phyloP scores from a whole-genome alignment of 1,139 yeast genomes.

The Taphrina pruni region DNA sequence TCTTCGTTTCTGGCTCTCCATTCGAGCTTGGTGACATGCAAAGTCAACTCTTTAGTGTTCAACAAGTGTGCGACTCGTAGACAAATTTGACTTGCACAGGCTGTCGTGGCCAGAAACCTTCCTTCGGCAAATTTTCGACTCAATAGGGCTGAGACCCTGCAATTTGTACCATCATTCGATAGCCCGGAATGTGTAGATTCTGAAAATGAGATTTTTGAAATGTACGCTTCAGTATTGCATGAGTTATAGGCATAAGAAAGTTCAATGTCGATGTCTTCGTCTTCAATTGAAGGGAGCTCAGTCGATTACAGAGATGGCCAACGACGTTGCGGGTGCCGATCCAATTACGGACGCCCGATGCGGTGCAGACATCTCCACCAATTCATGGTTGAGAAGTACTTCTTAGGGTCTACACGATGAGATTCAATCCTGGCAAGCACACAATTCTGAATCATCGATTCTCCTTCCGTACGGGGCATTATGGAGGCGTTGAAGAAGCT shows the following conservation, averaged over 20 bases:
- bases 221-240: not conserved
- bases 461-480: not conserved
- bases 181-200: not conserved
- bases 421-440: not conserved
- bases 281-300: conserved; percentile 5
- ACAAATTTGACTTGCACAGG: not conserved
- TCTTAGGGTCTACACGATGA: too few relatives aligned
- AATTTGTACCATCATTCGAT: conserved; percentile 1
- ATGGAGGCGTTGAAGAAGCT: conserved; percentile 16
- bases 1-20: conserved; percentile 9
- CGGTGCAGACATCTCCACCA: not conserved
- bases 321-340: not conserved
- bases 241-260: not conserved
- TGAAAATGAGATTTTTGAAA: not conserved
- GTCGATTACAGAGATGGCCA: not conserved
- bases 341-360: not conserved
- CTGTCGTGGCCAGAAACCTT: too few relatives aligned
- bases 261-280: conserved; percentile 3
- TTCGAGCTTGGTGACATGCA: conserved; percentile 19
- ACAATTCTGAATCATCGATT: not conserved
- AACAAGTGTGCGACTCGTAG: not conserved
- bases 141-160: not conserved
- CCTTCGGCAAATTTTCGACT: too few relatives aligned
- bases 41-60: not conserved
- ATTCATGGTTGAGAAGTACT: not conserved